Conservation (phyloP, 306 rosid species). For the Corylus avellana region DNA sequence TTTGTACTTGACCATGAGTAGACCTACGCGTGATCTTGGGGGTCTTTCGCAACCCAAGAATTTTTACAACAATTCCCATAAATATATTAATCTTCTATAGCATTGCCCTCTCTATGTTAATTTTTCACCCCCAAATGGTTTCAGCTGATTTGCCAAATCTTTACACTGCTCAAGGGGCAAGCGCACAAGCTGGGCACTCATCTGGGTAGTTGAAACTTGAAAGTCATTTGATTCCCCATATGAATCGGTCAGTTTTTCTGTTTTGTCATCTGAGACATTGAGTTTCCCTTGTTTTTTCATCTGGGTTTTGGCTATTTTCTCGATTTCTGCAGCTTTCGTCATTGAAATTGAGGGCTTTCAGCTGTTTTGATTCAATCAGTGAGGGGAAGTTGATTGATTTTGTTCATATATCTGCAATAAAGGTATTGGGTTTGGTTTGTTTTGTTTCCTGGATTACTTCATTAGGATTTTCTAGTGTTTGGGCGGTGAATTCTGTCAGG, state of each 20-base stretch:
- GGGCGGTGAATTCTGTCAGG: slow-evolving; percentile 13
- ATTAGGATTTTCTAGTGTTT: slow-evolving; percentile 1
- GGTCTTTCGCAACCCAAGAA: too few relatives aligned
- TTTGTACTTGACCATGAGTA: too few relatives aligned
- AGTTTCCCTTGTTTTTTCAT: slow-evolving; percentile 26
- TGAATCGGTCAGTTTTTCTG: slow-evolving; percentile 30
- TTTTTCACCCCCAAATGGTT: too few relatives aligned
- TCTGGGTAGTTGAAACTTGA: slow-evolving; percentile 20
- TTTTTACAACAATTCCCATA: too few relatives aligned
- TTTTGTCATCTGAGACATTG: slow-evolving; percentile 11
- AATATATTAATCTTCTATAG: too few relatives aligned
- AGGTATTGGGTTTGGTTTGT: slow-evolving; percentile 16
- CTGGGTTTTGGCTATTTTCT: slow-evolving; percentile 16
- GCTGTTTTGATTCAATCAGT: slow-evolving; percentile 12
- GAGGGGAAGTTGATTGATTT: slow-evolving; percentile 6
- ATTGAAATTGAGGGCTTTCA: slow-evolving; percentile 14
- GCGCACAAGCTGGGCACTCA: slow-evolving; percentile 29
- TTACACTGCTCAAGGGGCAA: background rate
- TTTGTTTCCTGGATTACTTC: slow-evolving; percentile 23
- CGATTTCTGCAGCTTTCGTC: background rate
- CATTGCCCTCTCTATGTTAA: too few relatives aligned
- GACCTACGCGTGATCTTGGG: too few relatives aligned
- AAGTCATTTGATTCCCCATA: slow-evolving; percentile 31
- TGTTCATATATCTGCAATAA: background rate
- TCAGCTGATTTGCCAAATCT: too few relatives aligned